Conservation (phyloP, 2,329 filamentous ascomycete species). For the Exophiala alcalophila region DNA sequence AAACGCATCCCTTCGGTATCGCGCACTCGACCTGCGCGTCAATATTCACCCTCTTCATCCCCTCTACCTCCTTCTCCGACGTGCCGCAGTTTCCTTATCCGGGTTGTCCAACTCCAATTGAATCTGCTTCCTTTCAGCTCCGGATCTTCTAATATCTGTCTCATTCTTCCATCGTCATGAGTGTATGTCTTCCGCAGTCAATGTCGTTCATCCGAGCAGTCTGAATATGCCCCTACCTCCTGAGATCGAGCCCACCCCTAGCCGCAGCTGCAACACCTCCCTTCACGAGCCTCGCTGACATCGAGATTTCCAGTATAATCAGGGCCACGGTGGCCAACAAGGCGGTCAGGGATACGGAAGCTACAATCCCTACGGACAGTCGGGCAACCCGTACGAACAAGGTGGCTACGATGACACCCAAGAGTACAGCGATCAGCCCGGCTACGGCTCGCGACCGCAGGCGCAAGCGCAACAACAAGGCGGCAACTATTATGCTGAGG, state of each 20-base stretch:
- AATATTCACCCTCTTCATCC: not conserved
- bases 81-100: not conserved
- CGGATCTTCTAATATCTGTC: constrained; percentile 2
- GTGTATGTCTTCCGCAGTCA: constrained; percentile 17
- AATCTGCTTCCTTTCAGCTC: constrained; percentile 2
- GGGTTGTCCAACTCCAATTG: too few relatives aligned
- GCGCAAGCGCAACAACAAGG: constrained; percentile 32
- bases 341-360: constrained; percentile 46
- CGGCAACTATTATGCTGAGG: constrained; percentile 37
- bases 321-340: constrained; percentile 15
- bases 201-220: not conserved
- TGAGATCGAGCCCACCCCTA: constrained; percentile 9
- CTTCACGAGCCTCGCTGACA: constrained; percentile 10
- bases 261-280: not conserved
- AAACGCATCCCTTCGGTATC: constrained; percentile 1
- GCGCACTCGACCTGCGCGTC: constrained; percentile 6
- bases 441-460: too few relatives aligned
- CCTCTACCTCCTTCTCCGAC: not conserved
- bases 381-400: constrained; percentile 26
- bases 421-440: constrained; percentile 32
- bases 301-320: constrained; percentile 18
- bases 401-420: constrained; percentile 31
- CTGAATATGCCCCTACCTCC: not conserved
- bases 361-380: constrained; percentile 37
- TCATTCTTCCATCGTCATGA: constrained; percentile 21